A percentile compares a stretch with the other conserved stretches of the same genome.
Evolutionary conservation across 1,284 basidiomycete species (phyloP).

Genomic region (Dichomitus squalens): DNA sequence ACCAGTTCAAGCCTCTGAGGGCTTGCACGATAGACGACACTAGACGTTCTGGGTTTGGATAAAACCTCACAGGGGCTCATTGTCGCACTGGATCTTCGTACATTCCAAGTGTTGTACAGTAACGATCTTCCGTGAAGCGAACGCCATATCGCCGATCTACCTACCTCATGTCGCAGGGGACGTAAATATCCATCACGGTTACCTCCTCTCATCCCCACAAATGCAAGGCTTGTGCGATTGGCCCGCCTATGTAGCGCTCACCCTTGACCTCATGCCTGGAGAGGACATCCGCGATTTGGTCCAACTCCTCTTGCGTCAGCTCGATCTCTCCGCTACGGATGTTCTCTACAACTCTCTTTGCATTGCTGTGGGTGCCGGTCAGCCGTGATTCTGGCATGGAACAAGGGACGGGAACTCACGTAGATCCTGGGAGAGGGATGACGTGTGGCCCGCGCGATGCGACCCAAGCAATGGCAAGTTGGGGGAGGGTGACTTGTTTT

Average conservation of each 20-base stretch:
- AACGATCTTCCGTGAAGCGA: no score
- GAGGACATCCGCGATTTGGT: constrained; percentile 35
- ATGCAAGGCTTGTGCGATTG: constrained; percentile 13
- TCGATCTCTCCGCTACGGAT: constrained; percentile 45
- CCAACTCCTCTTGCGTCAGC: constrained; percentile 40
- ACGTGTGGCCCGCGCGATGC: constrained; percentile 45
- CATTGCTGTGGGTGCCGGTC: no score
- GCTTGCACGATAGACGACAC: not conserved
- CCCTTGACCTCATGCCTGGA: constrained; percentile 30
- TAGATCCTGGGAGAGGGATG: constrained; percentile 57
- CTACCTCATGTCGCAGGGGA: no score
- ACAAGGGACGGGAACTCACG: constrained; percentile 32
- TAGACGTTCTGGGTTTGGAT: not conserved
- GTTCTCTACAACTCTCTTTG: no score
- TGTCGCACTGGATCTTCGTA: no score
- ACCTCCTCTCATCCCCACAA: constrained; percentile 27
- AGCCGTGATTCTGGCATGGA: not conserved
- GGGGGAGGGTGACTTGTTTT: constrained; percentile 53
- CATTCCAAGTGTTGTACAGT: no score
- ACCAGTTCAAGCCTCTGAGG: not conserved
- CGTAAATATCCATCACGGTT: no score
- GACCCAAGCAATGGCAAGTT: constrained; percentile 69
- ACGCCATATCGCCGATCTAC: no score
- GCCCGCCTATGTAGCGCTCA: constrained; percentile 24
- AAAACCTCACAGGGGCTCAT: not conserved